These are phyloP conservation scores for Ogataea ramenticola DNA, from an alignment of 805 yeast genomes.

Conservation along the genomic window DNA sequence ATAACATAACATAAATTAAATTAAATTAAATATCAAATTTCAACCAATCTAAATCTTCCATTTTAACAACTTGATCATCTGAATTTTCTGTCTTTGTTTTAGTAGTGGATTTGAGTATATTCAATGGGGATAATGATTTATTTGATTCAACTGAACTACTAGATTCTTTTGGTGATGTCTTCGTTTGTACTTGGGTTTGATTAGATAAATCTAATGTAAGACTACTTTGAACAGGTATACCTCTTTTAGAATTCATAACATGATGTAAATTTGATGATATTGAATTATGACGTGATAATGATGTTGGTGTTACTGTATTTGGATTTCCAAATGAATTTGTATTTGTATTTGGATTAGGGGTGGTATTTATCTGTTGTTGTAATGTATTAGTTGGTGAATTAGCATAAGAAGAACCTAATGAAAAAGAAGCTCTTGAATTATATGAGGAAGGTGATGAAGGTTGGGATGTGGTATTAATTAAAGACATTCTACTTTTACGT, in stretches of 20 bases:
- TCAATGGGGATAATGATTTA: not conserved
- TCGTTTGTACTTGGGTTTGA: not conserved
- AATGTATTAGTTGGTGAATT: constrained; percentile 4
- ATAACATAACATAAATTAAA: no score
- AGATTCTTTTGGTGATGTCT: not conserved
- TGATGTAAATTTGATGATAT: constrained; percentile 19
- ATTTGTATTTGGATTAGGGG: not conserved
- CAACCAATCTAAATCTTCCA: constrained; percentile 28
- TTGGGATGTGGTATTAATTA: constrained; percentile 11
- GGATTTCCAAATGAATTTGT: not conserved
- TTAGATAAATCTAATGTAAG: not conserved
- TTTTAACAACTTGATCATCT: not conserved
- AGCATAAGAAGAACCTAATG: not conserved
- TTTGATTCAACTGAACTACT: not conserved
- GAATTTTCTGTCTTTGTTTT: not conserved
- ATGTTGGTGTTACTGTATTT: constrained; percentile 10
- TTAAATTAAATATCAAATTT: constrained; percentile 27
- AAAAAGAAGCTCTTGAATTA: not conserved
- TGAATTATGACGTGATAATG: constrained; percentile 19
- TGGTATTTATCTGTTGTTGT: not conserved
- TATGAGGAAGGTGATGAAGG: constrained; percentile 21
- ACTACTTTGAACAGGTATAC: constrained; percentile 3
- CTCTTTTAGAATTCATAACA: constrained; percentile 20
- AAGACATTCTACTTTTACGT: constrained; percentile 20
- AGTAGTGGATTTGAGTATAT: not conserved